These are phyloP conservation scores for Noccaea caerulescens DNA, from an alignment of 345 rosid genomes.

Conservation along the genomic window DNA sequence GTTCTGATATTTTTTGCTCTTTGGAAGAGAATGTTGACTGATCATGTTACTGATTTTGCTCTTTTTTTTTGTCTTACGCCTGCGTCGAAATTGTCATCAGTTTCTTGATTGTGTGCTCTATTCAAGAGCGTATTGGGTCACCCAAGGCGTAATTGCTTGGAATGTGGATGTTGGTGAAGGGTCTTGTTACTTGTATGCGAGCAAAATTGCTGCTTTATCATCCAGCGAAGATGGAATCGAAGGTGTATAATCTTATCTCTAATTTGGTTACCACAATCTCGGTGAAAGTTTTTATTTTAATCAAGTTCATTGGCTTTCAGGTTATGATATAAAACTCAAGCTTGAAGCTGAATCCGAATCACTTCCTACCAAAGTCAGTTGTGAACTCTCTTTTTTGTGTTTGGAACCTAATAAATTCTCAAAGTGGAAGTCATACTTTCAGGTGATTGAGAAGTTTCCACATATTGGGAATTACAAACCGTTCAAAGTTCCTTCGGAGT, in stretches of 20 bases:
- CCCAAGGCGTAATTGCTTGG: slow-evolving; percentile 70
- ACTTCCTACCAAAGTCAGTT: slow-evolving; percentile 58
- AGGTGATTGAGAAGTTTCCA: slow-evolving; percentile 88
- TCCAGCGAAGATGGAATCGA: slow-evolving; percentile 57
- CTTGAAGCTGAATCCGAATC: slow-evolving; percentile 60
- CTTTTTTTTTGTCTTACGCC: slow-evolving; percentile 7
- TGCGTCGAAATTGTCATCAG: slow-evolving; percentile 44
- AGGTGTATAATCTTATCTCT: slow-evolving; percentile 50
- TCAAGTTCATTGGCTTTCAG: slow-evolving; percentile 47
- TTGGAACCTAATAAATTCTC: neutral
- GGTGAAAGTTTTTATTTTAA: slow-evolving; percentile 3
- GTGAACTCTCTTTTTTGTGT: slow-evolving; percentile 5
- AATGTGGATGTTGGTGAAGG: slow-evolving; percentile 68
- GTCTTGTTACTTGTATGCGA: slow-evolving; percentile 72
- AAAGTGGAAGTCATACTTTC: slow-evolving; percentile 27
- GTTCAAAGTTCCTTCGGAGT: slow-evolving; percentile 60
- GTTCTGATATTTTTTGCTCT: neutral
- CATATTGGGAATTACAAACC: slow-evolving; percentile 68
- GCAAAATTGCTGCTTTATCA: slow-evolving; percentile 61
- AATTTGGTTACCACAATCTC: neutral
- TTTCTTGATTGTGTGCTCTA: slow-evolving; percentile 56
- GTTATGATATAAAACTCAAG: slow-evolving; percentile 61
- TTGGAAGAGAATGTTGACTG: slow-evolving; percentile 16
- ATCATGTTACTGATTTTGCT: slow-evolving; percentile 23
- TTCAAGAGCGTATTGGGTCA: slow-evolving; percentile 81